phyloP scores from a whole-genome alignment of 75 land plant species.

The Pinus tabuliformis region DNA sequence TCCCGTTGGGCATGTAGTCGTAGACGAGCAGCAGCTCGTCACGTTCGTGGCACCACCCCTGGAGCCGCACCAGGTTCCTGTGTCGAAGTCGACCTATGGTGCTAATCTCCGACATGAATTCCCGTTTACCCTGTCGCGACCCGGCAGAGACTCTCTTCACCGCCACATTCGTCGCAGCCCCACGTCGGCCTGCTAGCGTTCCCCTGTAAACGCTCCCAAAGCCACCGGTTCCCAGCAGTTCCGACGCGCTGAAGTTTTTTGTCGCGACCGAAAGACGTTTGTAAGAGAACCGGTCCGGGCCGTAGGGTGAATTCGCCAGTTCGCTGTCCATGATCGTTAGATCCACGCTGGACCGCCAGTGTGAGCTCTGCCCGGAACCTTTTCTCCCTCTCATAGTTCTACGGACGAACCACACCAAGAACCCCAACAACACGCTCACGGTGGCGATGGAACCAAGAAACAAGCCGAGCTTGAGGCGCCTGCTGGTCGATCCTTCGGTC shows the following conservation, averaged over 20 bases:
- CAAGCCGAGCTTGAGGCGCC: neutral
- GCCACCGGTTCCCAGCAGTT: conserved; percentile 14
- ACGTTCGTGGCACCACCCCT: conserved; percentile 24
- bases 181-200: neutral
- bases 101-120: conserved; percentile 35
- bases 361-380: too few relatives aligned
- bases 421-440: neutral
- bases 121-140: conserved; percentile 24
- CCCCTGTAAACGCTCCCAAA: conserved; percentile 7
- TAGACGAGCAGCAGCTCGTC: neutral
- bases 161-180: neutral
- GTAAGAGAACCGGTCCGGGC: too few relatives aligned
- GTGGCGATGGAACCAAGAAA: neutral
- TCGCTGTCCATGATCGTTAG: neutral
- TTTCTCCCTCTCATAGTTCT: neutral
- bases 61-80: conserved; percentile 31
- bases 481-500: too few relatives aligned
- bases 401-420: neutral
- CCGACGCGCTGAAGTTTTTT: conserved; percentile 3
- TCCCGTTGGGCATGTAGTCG: conserved; percentile 1
- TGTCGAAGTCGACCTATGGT: conserved; percentile 37
- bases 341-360: neutral
- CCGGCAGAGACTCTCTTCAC: conserved; percentile 16
- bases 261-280: neutral
- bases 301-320: neutral